phyloP scores from a whole-genome alignment of 208 protist genomes.

The Crithidia mellificae region DNA sequence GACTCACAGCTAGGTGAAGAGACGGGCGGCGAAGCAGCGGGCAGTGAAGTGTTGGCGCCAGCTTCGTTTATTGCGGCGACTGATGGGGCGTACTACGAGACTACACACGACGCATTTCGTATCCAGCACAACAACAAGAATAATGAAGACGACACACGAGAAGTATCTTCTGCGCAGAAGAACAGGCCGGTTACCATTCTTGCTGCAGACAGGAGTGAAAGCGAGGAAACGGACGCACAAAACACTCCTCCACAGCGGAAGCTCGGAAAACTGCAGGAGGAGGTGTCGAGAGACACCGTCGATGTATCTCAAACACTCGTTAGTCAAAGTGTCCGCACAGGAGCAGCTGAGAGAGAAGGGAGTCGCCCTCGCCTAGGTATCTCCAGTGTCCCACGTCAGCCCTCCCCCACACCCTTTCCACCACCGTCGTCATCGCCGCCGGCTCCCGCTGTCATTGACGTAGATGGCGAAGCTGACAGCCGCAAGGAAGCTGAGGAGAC shows the following conservation, averaged over 20 bases:
- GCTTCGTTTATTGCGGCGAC: constrained; percentile 4
- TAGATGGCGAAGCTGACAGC: constrained; percentile 10
- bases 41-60: constrained; percentile 1
- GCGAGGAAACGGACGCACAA: too few species aligned
- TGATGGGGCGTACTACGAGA: neutral
- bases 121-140: too few species aligned
- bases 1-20: constrained; percentile 3
- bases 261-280: neutral
- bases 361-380: neutral
- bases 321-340: neutral
- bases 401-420: constrained; percentile 3
- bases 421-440: neutral
- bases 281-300: constrained; percentile 1
- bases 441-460: neutral
- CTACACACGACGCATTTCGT: too few species aligned
- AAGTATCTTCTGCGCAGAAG: too few species aligned
- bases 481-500: too few species aligned
- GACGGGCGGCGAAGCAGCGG: neutral
- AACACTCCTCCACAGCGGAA: too few species aligned
- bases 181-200: too few species aligned
- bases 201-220: too few species aligned
- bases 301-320: neutral
- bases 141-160: neutral
- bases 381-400: constrained; percentile 14
- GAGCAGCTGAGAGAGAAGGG: too few species aligned